phyloP scores from a whole-genome alignment of 768 basidiomycete species.

The Termitomyces sp. region DNA sequence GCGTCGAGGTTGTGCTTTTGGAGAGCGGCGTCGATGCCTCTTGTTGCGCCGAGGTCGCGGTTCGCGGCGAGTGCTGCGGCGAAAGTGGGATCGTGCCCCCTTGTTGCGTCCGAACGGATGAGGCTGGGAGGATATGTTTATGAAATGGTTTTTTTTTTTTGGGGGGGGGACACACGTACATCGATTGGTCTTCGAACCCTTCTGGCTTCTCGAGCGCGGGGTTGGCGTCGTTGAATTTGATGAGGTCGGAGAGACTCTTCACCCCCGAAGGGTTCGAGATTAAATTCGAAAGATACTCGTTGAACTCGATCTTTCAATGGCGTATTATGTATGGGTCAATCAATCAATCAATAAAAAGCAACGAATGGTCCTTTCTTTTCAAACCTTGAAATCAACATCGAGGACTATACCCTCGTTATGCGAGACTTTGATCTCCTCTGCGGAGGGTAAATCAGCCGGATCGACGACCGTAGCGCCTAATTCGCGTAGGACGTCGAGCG shows the following conservation, averaged over 20 bases:
- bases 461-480: slow-evolving; percentile 54
- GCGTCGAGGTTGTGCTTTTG: slow-evolving; percentile 45
- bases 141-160: background rate
- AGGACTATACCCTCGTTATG: slow-evolving; percentile 52
- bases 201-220: slow-evolving; percentile 42
- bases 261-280: slow-evolving; percentile 52
- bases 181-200: slow-evolving; percentile 32
- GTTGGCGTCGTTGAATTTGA: slow-evolving; percentile 51
- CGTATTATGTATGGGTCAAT: no score
- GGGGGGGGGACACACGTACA: slow-evolving; percentile 23
- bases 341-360: no score
- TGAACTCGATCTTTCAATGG: slow-evolving; percentile 35
- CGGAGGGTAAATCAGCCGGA: slow-evolving; percentile 54
- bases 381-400: slow-evolving; percentile 54
- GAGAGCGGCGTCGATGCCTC: slow-evolving; percentile 51
- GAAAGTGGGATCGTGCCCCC: slow-evolving; percentile 37
- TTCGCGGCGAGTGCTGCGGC: slow-evolving; percentile 39
- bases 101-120: slow-evolving; percentile 32
- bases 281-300: slow-evolving; percentile 42
- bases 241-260: slow-evolving; percentile 49
- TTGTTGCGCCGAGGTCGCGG: slow-evolving; percentile 41
- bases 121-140: slow-evolving; percentile 21
- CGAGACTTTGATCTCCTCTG: slow-evolving; percentile 42
- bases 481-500: slow-evolving; percentile 28
- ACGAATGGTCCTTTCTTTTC: background rate